Evolutionary conservation across 208 protist genomes (phyloP), one percentile per base, ranked within the genome.

Genomic region (Trypanosoma mega): DNA sequence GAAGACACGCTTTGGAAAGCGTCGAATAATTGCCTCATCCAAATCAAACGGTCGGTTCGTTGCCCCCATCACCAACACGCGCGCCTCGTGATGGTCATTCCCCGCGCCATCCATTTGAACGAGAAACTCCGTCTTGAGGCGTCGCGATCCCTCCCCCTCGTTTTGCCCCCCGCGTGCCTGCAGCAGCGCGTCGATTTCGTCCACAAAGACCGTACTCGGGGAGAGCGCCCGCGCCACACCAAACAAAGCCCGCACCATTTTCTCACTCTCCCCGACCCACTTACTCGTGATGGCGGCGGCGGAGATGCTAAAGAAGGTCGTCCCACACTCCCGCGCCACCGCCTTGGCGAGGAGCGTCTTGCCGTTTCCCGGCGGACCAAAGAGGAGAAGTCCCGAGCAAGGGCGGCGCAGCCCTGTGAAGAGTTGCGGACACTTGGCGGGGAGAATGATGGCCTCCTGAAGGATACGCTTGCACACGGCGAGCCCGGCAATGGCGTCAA

Each of bases 71-170:
- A 97, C 76, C 2, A 86, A 67, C 16, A 97, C 84, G 0, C 68
- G 54, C 0, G 73, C 46, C 33, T 79, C 51, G 6, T 82, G 51
- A 20, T 16, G 45, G 52, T 61, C 52, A 39, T 69, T 69, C 23
- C 63, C 52, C 9, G 63, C 63, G 2, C 56, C 78, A 56, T 95
- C 75, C 52, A 96, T 69, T 63, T 99, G 97, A 2, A 99, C 87
- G 2, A 99, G 83, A 39, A 99, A 97, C 78, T 99, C 98, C 21
- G 98, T 99, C 73, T 99, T 99, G 41, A 99, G 83, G n/a, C 98
- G 85, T 9, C 98, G 79, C 3, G 97, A 84, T 2, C 79, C 74
- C 45, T 97, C 89, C 8, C 82, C 86, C 67, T 96, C 91, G 7
- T 81, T 73, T 7, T 72, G 43, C 27, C 60, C 67, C 36, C 85